A percentile compares a stretch with the other conserved stretches of the same genome.
These are phyloP conservation scores for Fennellomyces sp. DNA, from an alignment of 371 early-diverging fungal genomes.

Conservation along the genomic window DNA sequence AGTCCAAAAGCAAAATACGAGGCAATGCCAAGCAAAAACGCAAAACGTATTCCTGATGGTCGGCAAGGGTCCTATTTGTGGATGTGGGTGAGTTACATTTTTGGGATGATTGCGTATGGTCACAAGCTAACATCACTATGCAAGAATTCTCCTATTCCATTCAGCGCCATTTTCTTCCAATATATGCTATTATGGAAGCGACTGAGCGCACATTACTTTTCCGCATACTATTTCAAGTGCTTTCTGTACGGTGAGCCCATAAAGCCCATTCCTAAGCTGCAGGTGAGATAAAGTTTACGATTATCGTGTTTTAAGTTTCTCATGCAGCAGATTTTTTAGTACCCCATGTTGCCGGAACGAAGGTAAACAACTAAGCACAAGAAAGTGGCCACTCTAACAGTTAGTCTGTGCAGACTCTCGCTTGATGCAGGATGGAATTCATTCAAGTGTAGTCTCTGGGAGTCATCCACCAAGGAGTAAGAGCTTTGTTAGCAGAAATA, in stretches of 20 bases:
- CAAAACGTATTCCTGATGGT: slow-evolving; percentile 3
- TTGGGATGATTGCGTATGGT: not conserved
- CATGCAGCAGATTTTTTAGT: slow-evolving; percentile 24
- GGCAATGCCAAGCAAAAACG: not conserved
- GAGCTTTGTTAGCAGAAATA: too few species aligned
- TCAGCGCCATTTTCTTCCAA: slow-evolving; percentile 64
- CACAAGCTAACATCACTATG: not conserved
- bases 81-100: slow-evolving; percentile 30
- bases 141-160: slow-evolving; percentile 62
- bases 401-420: slow-evolving; percentile 1
- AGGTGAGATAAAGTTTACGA: slow-evolving; percentile 28
- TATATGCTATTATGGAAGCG: slow-evolving; percentile 65
- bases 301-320: slow-evolving; percentile 1
- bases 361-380: slow-evolving; percentile 30
- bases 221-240: slow-evolving; percentile 56
- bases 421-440: slow-evolving; percentile 1
- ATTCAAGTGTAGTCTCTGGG: not conserved
- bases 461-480: not conserved
- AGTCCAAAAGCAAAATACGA: slow-evolving; percentile 7
- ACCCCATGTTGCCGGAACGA: slow-evolving; percentile 64
- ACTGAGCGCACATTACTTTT: slow-evolving; percentile 62
- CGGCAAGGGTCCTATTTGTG: slow-evolving; percentile 32
- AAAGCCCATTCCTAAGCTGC: slow-evolving; percentile 60
- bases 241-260: slow-evolving; percentile 65
- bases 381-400: not conserved